A percentile compares a stretch with the other conserved stretches of the same genome.
These are phyloP conservation scores for Chrysopogon serrulatus DNA, from an alignment of 176 grass and related monocot species.

Conservation along the genomic window DNA sequence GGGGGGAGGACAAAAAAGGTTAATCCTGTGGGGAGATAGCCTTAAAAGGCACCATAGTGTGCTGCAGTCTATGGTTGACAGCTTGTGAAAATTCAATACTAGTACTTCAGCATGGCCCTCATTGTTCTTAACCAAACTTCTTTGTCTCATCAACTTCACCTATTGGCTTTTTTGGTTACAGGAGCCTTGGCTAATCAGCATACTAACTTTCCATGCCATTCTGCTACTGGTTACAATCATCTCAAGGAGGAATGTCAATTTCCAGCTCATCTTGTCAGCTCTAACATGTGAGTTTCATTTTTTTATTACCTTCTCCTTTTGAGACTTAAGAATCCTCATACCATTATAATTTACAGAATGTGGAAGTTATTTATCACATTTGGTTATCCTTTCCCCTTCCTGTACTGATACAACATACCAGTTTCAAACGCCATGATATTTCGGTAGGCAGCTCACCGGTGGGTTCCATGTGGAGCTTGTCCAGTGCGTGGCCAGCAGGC, in stretches of 20 bases:
- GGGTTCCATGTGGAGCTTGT: too few relatives aligned
- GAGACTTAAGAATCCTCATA: not conserved
- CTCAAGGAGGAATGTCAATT: conserved; percentile 81
- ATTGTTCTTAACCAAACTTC: not conserved
- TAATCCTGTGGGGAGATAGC: not conserved
- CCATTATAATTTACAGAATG: not conserved
- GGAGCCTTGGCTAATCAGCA: conserved; percentile 86
- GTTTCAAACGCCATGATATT: not conserved
- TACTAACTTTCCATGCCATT: conserved; percentile 53
- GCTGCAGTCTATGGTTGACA: not conserved
- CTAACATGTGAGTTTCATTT: conserved; percentile 55
- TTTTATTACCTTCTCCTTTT: not conserved
- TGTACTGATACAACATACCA: not conserved
- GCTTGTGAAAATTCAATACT: not conserved
- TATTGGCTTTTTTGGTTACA: not conserved
- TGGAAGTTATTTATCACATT: not conserved
- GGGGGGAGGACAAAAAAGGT: not conserved
- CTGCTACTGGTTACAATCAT: conserved; percentile 72
- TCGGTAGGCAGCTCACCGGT: too few relatives aligned
- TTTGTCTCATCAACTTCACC: not conserved
- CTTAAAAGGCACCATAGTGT: not conserved
- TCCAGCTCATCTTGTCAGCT: conserved; percentile 68
- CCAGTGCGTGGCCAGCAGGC: too few relatives aligned
- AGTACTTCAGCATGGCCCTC: not conserved
- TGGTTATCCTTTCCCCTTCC: not conserved